Conservation (phyloP, 495 filamentous ascomycete genomes). For the Aspergillus carlsbadensis region DNA sequence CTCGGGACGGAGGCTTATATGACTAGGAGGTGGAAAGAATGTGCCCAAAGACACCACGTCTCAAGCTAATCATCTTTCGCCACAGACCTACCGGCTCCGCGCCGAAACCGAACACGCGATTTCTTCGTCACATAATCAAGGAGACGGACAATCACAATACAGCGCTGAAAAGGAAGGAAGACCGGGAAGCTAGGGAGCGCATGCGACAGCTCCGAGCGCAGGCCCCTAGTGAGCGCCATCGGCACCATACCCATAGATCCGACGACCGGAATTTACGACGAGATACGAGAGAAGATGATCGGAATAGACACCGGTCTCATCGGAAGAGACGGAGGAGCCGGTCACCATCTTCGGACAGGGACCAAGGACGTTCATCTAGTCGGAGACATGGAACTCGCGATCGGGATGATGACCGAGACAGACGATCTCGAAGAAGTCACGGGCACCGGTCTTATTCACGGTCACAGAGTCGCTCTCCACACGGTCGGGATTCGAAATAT, state of each 20-base stretch:
- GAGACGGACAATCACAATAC: slow-evolving; percentile 90
- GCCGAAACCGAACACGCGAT: slow-evolving; percentile 88
- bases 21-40: slow-evolving; percentile 59
- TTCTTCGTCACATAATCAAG: slow-evolving; percentile 83
- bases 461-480: slow-evolving; percentile 38
- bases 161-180: slow-evolving; percentile 79
- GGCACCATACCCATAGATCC: slow-evolving; percentile 8
- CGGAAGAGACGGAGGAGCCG: slow-evolving; percentile 31
- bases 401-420: slow-evolving; percentile 17
- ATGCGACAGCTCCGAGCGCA: slow-evolving; percentile 50
- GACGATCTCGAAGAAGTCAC: slow-evolving; percentile 22
- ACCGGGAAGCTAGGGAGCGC: slow-evolving; percentile 58
- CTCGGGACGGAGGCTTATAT: slow-evolving; percentile 71
- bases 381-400: slow-evolving; percentile 25
- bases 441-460: slow-evolving; percentile 32
- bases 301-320: slow-evolving; percentile 23
- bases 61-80: neutral
- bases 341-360: slow-evolving; percentile 28
- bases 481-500: slow-evolving; percentile 20
- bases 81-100: slow-evolving; percentile 58
- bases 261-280: slow-evolving; percentile 16
- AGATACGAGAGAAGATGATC: slow-evolving; percentile 18
- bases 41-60: neutral
- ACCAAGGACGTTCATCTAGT: slow-evolving; percentile 30
- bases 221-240: slow-evolving; percentile 16